These are phyloP conservation scores for Trematosphaeria pertusa DNA, from an alignment of 2,329 filamentous ascomycete genomes.

Conservation along the genomic window DNA sequence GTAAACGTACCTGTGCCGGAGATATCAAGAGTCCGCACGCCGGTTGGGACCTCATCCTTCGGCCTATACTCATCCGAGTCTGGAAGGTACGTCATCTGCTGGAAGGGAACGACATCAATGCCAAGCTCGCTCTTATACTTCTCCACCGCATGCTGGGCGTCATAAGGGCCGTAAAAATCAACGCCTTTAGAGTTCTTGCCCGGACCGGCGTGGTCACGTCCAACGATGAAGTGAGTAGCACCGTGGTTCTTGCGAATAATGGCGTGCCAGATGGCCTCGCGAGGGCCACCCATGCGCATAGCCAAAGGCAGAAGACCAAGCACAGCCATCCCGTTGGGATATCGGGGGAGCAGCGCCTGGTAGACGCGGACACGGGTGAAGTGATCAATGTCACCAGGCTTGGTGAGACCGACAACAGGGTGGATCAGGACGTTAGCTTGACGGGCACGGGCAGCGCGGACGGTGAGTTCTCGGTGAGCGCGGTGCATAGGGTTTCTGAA, in stretches of 20 bases:
- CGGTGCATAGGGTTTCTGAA: constrained; percentile 99
- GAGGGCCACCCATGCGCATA: constrained; percentile 98
- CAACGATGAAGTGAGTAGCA: constrained; percentile 98
- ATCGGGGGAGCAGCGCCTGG: constrained; percentile 93
- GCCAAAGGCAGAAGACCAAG: constrained; percentile 92
- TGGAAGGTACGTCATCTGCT: constrained; percentile 99
- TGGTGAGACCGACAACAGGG: constrained; percentile 96
- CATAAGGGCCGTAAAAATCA: constrained; percentile 98
- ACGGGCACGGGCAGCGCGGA: constrained; percentile 91
- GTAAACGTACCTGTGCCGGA: constrained; percentile 53
- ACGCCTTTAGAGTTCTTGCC: constrained; percentile 97
- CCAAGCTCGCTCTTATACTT: constrained; percentile 96
- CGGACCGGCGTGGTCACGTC: constrained; percentile 95
- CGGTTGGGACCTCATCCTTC: constrained; percentile 84
- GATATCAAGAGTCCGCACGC: constrained; percentile 74
- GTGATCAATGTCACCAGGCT: constrained; percentile 99
- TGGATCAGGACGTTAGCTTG: constrained; percentile 99
- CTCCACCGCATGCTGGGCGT: constrained; percentile 94
- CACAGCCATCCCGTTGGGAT: constrained; percentile 99
- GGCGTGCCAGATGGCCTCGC: constrained; percentile 99
- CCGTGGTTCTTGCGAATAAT: constrained; percentile 99
- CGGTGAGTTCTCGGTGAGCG: constrained; percentile 95
- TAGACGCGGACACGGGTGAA: constrained; percentile 99
- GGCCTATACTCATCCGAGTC: constrained; percentile 97
- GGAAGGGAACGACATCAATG: constrained; percentile 98